These are phyloP conservation scores for Catharanthus roseus DNA, from an alignment of 257 asterid species.

Conservation along the genomic window DNA sequence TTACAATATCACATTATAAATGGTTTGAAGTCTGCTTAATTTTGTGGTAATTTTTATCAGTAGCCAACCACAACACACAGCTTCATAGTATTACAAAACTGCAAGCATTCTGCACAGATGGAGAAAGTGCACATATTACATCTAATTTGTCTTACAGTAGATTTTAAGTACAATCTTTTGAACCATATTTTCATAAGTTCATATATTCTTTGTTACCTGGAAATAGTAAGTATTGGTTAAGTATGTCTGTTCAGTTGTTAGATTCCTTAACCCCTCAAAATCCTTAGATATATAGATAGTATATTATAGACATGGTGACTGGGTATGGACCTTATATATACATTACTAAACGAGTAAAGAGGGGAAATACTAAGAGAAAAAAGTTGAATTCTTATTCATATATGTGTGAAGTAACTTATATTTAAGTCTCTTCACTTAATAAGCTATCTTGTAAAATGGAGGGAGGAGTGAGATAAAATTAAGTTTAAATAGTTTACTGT, in stretches of 20 bases:
- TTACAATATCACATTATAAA: neutral
- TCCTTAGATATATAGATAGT: neutral
- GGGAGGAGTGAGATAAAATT: neutral
- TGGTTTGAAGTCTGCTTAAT: neutral
- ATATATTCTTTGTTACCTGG: too few relatives aligned
- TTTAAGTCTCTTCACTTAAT: too few relatives aligned
- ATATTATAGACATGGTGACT: too few relatives aligned
- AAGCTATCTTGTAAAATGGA: too few relatives aligned
- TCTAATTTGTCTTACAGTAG: too few relatives aligned
- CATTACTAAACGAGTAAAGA: too few relatives aligned
- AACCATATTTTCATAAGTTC: too few relatives aligned
- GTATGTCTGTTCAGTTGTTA: neutral
- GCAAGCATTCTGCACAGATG: neutral
- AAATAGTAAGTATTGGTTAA: neutral
- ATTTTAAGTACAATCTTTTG: neutral
- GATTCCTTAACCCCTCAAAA: neutral
- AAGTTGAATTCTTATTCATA: too few relatives aligned
- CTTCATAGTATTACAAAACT: neutral
- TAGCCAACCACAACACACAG: neutral
- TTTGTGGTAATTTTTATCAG: neutral
- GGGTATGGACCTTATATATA: neutral
- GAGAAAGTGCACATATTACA: neutral
- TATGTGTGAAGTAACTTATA: too few relatives aligned
- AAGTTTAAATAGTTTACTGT: neutral
- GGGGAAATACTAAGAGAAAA: too few relatives aligned